Evolutionary conservation across 1,139 yeast species (phyloP).

Genomic region (Pneumocystis murina): DNA sequence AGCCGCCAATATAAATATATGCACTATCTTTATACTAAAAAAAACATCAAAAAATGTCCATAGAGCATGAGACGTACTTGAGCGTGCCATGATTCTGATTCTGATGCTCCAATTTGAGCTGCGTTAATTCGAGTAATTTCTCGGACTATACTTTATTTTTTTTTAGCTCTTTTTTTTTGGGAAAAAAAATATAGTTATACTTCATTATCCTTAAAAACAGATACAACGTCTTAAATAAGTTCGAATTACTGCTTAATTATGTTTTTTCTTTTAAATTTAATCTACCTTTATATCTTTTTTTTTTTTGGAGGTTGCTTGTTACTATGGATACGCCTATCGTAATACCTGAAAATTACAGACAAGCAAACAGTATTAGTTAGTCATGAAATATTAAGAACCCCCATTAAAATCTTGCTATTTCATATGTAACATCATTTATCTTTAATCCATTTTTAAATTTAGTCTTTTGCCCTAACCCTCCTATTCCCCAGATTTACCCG

Average conservation of each 20-base stretch:
- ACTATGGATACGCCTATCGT: neutral
- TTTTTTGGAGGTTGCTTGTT: neutral
- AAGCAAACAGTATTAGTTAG: no score
- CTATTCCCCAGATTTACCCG: no score
- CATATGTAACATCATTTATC: no score
- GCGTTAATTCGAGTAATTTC: conserved; percentile 3
- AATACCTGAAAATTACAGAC: no score
- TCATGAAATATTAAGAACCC: no score
- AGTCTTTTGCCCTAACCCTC: no score
- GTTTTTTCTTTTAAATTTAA: no score
- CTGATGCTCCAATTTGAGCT: conserved; percentile 8
- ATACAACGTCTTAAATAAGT: no score
- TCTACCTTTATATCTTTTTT: no score
- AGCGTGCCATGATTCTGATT: conserved; percentile 12
- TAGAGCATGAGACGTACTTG: neutral
- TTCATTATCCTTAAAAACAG: neutral
- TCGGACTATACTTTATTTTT: neutral
- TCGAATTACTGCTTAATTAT: no score
- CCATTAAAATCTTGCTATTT: no score
- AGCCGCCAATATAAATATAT: conserved; percentile 42
- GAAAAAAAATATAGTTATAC: neutral
- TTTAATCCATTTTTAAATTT: no score
- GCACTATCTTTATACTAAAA: neutral
- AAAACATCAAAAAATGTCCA: neutral
- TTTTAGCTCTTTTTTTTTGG: neutral